Percentiles rank a stretch among this genome's conserved stretches.
Conservation (phyloP, 1,139 yeast genomes). For the Candida frijolesensis region DNA sequence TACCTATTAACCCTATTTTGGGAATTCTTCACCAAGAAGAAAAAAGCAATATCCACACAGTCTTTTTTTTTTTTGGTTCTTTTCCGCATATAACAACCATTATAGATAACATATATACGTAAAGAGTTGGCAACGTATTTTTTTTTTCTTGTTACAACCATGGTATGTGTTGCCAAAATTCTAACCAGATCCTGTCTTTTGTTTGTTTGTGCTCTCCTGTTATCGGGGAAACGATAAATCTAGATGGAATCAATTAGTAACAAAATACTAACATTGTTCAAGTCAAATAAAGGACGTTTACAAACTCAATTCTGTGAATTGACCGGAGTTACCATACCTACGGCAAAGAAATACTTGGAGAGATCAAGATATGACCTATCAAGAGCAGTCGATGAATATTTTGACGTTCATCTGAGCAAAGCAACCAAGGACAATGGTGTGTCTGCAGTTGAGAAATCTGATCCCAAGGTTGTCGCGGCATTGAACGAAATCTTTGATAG, state of each 20-base stretch:
- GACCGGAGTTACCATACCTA: conserved; percentile 29
- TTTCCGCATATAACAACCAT: not conserved
- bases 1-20: too few relatives aligned
- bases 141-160: conserved; percentile 1
- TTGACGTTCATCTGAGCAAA: conserved; percentile 16
- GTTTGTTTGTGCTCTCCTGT: not conserved
- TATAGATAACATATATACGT: too few relatives aligned
- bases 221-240: not conserved
- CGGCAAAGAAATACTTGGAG: conserved; percentile 32
- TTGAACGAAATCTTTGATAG: conserved; percentile 29
- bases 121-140: not conserved
- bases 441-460: not conserved
- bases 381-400: conserved; percentile 33
- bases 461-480: conserved; percentile 17
- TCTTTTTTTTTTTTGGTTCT: not conserved
- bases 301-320: conserved; percentile 31
- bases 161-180: conserved; percentile 4
- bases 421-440: conserved; percentile 1
- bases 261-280: conserved; percentile 7
- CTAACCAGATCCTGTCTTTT: not conserved
- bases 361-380: conserved; percentile 29
- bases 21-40: not conserved
- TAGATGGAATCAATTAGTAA: not conserved
- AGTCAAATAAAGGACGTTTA: conserved; percentile 17
- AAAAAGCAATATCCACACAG: not conserved